Conservation (phyloP, 1,139 yeast genomes). For the Debaryomyces sp. region DNA sequence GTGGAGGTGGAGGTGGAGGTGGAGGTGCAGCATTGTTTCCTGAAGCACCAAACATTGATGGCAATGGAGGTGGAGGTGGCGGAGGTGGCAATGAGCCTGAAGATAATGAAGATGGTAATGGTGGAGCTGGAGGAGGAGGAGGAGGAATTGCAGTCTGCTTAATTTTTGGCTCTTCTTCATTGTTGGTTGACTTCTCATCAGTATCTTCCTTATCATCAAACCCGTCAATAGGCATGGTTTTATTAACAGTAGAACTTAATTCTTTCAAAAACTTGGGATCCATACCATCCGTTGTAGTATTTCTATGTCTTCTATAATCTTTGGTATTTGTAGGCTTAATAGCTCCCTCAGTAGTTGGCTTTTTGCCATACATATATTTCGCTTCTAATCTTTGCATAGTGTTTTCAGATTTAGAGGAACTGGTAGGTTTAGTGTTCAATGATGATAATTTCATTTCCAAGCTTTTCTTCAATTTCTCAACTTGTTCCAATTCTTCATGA, state of each 20-base stretch:
- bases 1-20: too few species aligned
- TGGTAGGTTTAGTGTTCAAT: slow-evolving; percentile 14
- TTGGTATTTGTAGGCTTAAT: slow-evolving; percentile 11
- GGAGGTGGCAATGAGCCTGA: slow-evolving; percentile 2
- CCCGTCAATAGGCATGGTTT: slow-evolving; percentile 33
- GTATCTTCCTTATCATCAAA: too few species aligned
- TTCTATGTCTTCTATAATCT: slow-evolving; percentile 32
- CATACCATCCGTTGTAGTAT: slow-evolving; percentile 43
- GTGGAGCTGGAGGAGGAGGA: slow-evolving; percentile 6
- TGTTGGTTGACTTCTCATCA: slow-evolving; percentile 12
- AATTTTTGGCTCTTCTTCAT: slow-evolving; percentile 6
- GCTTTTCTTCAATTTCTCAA: slow-evolving; percentile 47
- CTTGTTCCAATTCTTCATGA: slow-evolving; percentile 49
- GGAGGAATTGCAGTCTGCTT: neutral
- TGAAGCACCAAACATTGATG: slow-evolving; percentile 30
- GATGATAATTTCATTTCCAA: slow-evolving; percentile 37
- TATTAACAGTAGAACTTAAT: slow-evolving; percentile 53
- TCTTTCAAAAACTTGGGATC: slow-evolving; percentile 62
- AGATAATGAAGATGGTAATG: slow-evolving; percentile 3
- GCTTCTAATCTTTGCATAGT: slow-evolving; percentile 43
- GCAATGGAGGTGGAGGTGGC: slow-evolving; percentile 39
- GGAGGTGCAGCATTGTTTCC: slow-evolving; percentile 24
- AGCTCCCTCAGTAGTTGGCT: slow-evolving; percentile 11
- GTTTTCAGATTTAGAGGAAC: slow-evolving; percentile 21
- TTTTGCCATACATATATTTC: slow-evolving; percentile 53